Percentiles rank a stretch among this genome's conserved stretches.
Conservation (phyloP, 345 rosid genomes). For the Eucalyptus marginata region DNA sequence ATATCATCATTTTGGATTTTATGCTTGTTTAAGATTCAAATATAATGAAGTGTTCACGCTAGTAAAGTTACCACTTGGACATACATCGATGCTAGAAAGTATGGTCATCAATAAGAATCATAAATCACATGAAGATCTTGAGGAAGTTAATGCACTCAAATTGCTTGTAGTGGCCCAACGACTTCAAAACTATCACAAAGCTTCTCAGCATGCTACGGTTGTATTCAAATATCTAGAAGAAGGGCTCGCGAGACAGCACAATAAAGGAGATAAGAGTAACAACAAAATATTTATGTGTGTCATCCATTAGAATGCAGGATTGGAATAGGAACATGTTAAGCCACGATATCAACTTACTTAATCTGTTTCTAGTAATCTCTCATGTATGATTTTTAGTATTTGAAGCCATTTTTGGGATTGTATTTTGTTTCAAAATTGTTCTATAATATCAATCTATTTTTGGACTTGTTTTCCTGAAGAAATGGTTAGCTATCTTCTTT, state of each 20-base stretch:
- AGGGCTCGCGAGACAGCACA: neutral
- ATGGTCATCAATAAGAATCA: neutral
- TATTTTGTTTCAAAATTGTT: too few relatives aligned
- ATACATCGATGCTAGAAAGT: neutral
- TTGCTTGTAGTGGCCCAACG: neutral
- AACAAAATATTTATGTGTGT: too few relatives aligned
- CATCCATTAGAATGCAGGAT: neutral
- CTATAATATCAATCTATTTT: neutral
- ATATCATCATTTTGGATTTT: neutral
- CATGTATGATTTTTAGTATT: too few relatives aligned
- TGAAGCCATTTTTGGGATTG: neutral
- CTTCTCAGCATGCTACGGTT: neutral
- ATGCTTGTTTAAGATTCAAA: neutral
- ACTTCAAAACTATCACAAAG: neutral
- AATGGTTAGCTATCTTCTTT: neutral
- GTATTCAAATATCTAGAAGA: neutral
- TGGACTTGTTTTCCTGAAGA: neutral
- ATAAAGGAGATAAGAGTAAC: neutral
- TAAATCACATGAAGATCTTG: neutral
- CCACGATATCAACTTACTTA: neutral
- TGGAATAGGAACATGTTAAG: neutral
- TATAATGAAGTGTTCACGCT: accelerated
- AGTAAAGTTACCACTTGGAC: neutral
- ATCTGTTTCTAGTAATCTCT: neutral
- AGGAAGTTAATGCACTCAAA: neutral